phyloP scores from a whole-genome alignment of 306 rosid genomes.

The Rosa multiflora region DNA sequence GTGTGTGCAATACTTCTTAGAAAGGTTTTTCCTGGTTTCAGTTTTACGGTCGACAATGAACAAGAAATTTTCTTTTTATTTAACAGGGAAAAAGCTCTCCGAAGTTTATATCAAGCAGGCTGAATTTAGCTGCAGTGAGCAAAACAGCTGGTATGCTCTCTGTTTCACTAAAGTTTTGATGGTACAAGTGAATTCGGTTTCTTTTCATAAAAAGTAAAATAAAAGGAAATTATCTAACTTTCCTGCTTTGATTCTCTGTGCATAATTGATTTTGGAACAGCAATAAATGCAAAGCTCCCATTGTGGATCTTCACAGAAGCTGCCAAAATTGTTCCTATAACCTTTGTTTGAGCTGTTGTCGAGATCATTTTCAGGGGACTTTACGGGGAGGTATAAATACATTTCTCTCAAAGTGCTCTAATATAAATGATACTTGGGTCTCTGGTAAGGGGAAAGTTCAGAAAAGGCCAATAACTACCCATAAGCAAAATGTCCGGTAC shows the following conservation, averaged over 20 bases:
- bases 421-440: slow-evolving; percentile 34
- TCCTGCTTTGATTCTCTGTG: slow-evolving; percentile 30
- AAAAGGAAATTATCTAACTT: slow-evolving; percentile 7
- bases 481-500: slow-evolving; percentile 26
- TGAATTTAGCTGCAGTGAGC: slow-evolving; percentile 48
- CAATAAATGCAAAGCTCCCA: slow-evolving; percentile 65
- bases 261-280: slow-evolving; percentile 54
- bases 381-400: slow-evolving; percentile 36
- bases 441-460: slow-evolving; percentile 35
- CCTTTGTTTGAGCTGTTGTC: slow-evolving; percentile 80
- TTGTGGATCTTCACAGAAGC: slow-evolving; percentile 89
- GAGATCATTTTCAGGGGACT: slow-evolving; percentile 43
- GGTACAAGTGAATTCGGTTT: slow-evolving; percentile 8
- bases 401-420: slow-evolving; percentile 32
- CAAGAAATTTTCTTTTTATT: neutral
- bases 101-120: slow-evolving; percentile 76
- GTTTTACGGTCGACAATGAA: slow-evolving; percentile 4
- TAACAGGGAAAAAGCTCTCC: slow-evolving; percentile 59
- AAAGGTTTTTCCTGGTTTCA: slow-evolving; percentile 21
- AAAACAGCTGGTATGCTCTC: slow-evolving; percentile 52
- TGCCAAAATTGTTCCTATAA: slow-evolving; percentile 85
- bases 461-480: slow-evolving; percentile 40
- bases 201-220: neutral
- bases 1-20: slow-evolving; percentile 19
- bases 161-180: slow-evolving; percentile 15